Percentiles rank a stretch among this genome's conserved stretches.
Conservation (phyloP, 2,329 filamentous ascomycete genomes). For the Ceratocystis destructans region DNA sequence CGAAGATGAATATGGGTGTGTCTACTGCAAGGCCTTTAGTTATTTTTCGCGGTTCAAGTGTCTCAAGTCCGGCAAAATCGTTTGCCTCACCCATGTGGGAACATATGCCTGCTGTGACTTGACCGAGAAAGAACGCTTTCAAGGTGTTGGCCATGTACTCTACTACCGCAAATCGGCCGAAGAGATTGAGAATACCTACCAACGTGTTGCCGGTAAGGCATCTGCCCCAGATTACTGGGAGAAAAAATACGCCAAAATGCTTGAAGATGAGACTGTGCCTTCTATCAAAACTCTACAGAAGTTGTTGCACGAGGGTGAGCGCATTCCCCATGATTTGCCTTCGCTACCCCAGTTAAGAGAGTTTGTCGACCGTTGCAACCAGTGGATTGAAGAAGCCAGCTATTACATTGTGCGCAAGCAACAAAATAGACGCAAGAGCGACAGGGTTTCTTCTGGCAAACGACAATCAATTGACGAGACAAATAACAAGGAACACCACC, state of each 20-base stretch:
- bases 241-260: conserved; percentile 70
- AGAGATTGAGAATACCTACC: conserved; percentile 49
- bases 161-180: conserved; percentile 66
- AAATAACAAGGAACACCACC: conserved; percentile 76
- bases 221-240: conserved; percentile 77
- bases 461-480: conserved; percentile 59
- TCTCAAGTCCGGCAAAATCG: conserved; percentile 60
- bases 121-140: conserved; percentile 51
- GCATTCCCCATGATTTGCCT: conserved; percentile 78
- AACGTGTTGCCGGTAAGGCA: conserved; percentile 76
- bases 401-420: conserved; percentile 95
- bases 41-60: conserved; percentile 88
- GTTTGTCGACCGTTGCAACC: conserved; percentile 92
- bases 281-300: conserved; percentile 74
- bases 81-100: conserved; percentile 75
- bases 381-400: conserved; percentile 94
- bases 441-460: conserved; percentile 65
- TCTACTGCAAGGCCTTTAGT: conserved; percentile 80
- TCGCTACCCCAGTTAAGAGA: conserved; percentile 68
- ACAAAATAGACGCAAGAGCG: conserved; percentile 90
- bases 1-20: conserved; percentile 88
- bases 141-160: conserved; percentile 57
- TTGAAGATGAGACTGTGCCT: conserved; percentile 73
- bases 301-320: conserved; percentile 83
- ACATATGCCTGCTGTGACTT: conserved; percentile 66